A percentile compares a stretch with the other conserved stretches of the same genome.
phyloP scores from a whole-genome alignment of 768 basidiomycete genomes.

The Tylopilus sp. region DNA sequence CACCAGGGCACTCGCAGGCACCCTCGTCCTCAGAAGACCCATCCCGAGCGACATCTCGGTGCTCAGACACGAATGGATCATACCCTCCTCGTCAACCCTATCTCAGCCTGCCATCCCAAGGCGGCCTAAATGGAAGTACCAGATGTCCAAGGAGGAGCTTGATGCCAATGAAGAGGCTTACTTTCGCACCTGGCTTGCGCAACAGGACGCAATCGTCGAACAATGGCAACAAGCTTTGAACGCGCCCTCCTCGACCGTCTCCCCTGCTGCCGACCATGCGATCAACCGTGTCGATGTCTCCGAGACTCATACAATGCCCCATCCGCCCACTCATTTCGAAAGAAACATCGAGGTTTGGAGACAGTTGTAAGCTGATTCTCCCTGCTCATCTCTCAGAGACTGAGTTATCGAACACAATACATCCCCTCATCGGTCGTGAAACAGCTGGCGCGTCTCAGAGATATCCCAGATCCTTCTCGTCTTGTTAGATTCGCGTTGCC shows the following conservation, averaged over 20 bases:
- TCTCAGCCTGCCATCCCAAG: constrained; percentile 39
- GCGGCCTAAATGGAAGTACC: constrained; percentile 84
- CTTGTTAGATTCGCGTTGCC: constrained; percentile 87
- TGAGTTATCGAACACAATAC: background rate
- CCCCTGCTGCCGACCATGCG: background rate
- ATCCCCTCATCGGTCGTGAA: constrained; percentile 2
- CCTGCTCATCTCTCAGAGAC: background rate
- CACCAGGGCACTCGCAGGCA: constrained; percentile 54
- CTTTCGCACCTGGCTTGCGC: constrained; percentile 74
- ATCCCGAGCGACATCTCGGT: constrained; percentile 41
- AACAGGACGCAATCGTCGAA: constrained; percentile 56
- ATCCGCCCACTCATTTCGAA: constrained; percentile 79
- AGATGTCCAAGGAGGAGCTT: constrained; percentile 84
- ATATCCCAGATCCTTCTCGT: constrained; percentile 86
- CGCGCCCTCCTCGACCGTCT: background rate
- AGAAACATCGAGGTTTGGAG: constrained; percentile 93
- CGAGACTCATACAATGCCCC: constrained; percentile 40
- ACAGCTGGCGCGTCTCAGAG: constrained; percentile 91
- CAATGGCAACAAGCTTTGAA: constrained; percentile 43
- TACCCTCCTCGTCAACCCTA: background rate
- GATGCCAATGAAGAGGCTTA: constrained; percentile 86
- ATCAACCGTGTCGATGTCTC: constrained; percentile 9
- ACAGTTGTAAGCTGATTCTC: constrained; percentile 62
- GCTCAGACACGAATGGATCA: constrained; percentile 23
- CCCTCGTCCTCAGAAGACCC: constrained; percentile 53